Evolutionary conservation across 2,329 filamentous ascomycete species (phyloP), one percentile per base, ranked within the genome.

Genomic region (Claviceps africana): DNA sequence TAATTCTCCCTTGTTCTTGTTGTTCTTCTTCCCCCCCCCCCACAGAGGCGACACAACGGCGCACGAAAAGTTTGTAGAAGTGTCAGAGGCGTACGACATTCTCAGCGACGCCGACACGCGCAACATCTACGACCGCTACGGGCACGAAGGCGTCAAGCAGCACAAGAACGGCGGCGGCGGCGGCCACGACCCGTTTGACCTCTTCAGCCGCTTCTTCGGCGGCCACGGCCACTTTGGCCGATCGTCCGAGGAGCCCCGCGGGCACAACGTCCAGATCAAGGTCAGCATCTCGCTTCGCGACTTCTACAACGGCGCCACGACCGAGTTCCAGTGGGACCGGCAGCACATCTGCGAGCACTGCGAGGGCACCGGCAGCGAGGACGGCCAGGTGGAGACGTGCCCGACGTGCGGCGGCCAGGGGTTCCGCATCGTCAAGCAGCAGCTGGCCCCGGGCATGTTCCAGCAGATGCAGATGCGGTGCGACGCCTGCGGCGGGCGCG

Each of bases 141-240:
- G 93, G 55, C 86, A 95, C 65, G 91, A 97, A 49, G 93, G 89
- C 25, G 74, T 97, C 49, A 81, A 93, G 63, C 84, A 93, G 64
- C 87, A 88, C 62, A 81, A 86, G 61, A 85, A 87, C 46, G 79
- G 80, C 48, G 76, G 78, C 10, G 56, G 78, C 10, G 58, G 25
- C 33, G 75, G 79, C 54, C 84, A 91, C 65, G 90, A 98, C 64
- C 90, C 93, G 21, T 97, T 97, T 65, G 93, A 98, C 67, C 75
- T 98, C 43, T 98, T 98, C 76, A 89, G 83, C 51, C 85, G 88
- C 59, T 97, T 98, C 79, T 98, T 98, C 65, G 93, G 93, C 56
- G 91, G 91, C 22, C 85, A 80, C 45, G 89, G 89, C 10, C 88
- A 93, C 68, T 94, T 87, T 57, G 85, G 85, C 72, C 63, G 85